These are phyloP conservation scores for Leishmania arabica DNA, from an alignment of 208 protist genomes.

Conservation along the genomic window DNA sequence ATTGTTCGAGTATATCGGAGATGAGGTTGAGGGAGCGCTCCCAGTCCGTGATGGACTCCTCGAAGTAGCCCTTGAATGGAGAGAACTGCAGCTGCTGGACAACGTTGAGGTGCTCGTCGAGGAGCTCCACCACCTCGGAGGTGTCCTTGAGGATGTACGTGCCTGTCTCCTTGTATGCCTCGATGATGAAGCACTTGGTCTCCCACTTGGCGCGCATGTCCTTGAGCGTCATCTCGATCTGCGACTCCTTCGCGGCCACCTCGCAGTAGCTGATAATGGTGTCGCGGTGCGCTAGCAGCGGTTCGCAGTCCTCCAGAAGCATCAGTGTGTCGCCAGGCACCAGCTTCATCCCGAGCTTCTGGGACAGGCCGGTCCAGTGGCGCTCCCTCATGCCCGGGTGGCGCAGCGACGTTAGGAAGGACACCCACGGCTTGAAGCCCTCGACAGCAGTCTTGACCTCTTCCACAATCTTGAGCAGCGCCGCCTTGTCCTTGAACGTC, in stretches of 20 bases:
- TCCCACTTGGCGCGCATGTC: conserved; percentile 97
- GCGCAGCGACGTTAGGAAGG: conserved; percentile 93
- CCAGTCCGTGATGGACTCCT: conserved; percentile 94
- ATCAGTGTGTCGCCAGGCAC: conserved; percentile 89
- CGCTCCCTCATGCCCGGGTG: conserved; percentile 97
- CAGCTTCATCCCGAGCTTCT: conserved; percentile 90
- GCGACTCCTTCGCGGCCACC: conserved; percentile 96
- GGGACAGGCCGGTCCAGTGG: conserved; percentile 94
- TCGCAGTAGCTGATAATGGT: conserved; percentile 94
- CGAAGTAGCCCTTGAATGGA: conserved; percentile 96
- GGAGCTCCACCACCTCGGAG: conserved; percentile 91
- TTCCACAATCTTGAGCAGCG: conserved; percentile 90
- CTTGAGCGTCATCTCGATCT: conserved; percentile 95
- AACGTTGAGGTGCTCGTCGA: conserved; percentile 96
- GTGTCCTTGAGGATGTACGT: conserved; percentile 95
- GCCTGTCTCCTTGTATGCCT: conserved; percentile 93
- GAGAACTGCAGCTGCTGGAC: conserved; percentile 97
- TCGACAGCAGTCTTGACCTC: conserved; percentile 90
- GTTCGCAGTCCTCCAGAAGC: conserved; percentile 84
- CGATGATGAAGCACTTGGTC: conserved; percentile 88
- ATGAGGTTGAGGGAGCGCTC: conserved; percentile 93
- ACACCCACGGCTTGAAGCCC: conserved; percentile 95
- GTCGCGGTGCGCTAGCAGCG: conserved; percentile 82
- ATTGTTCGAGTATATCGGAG: conserved; percentile 96
- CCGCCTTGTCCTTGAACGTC: conserved; percentile 94